A percentile compares a stretch with the other conserved stretches of the same genome.
phyloP scores from a whole-genome alignment of 2,329 filamentous ascomycete genomes.

The Alternaria sp. region DNA sequence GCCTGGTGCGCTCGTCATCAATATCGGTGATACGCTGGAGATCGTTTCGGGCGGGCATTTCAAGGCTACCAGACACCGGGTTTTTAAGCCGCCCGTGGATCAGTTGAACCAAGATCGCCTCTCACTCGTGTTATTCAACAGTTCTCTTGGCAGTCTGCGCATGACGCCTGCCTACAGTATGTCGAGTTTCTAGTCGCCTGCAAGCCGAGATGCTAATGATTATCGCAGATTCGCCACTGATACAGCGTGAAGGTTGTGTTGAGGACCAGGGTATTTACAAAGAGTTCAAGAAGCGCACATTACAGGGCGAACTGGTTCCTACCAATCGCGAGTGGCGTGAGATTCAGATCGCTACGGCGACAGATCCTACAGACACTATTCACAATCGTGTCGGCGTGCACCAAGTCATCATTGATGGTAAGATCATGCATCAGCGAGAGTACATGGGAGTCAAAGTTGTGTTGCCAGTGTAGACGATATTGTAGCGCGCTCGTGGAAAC shows the following conservation, averaged over 20 bases:
- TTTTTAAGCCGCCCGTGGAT: slow-evolving; percentile 55
- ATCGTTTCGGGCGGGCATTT: slow-evolving; percentile 60
- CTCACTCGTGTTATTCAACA: slow-evolving; percentile 33
- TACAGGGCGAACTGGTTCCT: slow-evolving; percentile 24
- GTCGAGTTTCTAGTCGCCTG: background rate
- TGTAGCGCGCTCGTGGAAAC: background rate
- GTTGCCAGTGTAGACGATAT: slow-evolving; percentile 24
- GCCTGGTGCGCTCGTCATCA: slow-evolving; percentile 38
- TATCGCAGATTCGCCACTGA: slow-evolving; percentile 28
- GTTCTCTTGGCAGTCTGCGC: slow-evolving; percentile 30
- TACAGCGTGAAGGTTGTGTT: slow-evolving; percentile 34
- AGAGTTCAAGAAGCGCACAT: slow-evolving; percentile 19
- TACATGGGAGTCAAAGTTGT: slow-evolving; percentile 38
- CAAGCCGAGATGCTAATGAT: background rate
- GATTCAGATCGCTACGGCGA: slow-evolving; percentile 33
- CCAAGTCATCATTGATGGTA: slow-evolving; percentile 31
- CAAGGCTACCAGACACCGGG: slow-evolving; percentile 58
- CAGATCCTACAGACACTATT: slow-evolving; percentile 33
- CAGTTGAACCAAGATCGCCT: slow-evolving; percentile 50
- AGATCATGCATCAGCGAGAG: slow-evolving; percentile 30
- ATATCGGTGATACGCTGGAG: slow-evolving; percentile 32
- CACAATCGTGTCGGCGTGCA: slow-evolving; percentile 36
- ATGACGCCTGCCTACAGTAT: slow-evolving; percentile 32
- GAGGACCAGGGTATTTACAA: slow-evolving; percentile 32
- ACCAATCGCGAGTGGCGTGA: slow-evolving; percentile 36